phyloP scores from a whole-genome alignment of 2,329 filamentous ascomycete species.

The Madurella fahalii region DNA sequence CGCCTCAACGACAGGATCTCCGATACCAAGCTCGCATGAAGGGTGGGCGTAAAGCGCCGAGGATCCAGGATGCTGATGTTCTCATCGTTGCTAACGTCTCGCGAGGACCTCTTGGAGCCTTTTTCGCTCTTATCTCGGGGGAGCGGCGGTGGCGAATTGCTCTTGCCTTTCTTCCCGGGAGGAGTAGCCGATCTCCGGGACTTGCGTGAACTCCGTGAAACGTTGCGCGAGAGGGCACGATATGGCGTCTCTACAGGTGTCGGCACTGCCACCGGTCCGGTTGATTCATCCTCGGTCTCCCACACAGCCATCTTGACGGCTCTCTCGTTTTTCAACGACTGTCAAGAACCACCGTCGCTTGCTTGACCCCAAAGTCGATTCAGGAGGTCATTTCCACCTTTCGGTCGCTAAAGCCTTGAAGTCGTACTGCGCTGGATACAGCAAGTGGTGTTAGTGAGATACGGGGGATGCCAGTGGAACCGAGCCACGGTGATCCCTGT shows the following conservation, averaged over 20 bases:
- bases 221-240: constrained; percentile 68
- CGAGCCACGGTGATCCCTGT: constrained; percentile 16
- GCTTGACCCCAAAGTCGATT: background rate
- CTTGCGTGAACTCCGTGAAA: constrained; percentile 58
- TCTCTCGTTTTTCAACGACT: background rate
- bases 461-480: background rate
- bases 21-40: constrained; percentile 90
- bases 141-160: constrained; percentile 56
- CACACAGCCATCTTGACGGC: constrained; percentile 48
- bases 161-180: constrained; percentile 48
- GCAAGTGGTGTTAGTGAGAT: constrained; percentile 11
- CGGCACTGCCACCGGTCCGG: constrained; percentile 57
- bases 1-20: constrained; percentile 85
- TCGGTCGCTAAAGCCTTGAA: background rate
- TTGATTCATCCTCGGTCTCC: constrained; percentile 62
- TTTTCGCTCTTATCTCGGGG: constrained; percentile 43
- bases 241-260: constrained; percentile 70
- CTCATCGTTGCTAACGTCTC: constrained; percentile 62
- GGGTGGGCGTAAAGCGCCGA: constrained; percentile 85
- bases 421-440: background rate
- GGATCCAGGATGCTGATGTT: constrained; percentile 76
- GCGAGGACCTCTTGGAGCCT: constrained; percentile 48
- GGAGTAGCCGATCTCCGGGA: constrained; percentile 67
- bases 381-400: constrained; percentile 17
- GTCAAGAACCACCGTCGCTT: constrained; percentile 12